Conservation (phyloP, 106 monocot species). For the Dendrobium catenatum region DNA sequence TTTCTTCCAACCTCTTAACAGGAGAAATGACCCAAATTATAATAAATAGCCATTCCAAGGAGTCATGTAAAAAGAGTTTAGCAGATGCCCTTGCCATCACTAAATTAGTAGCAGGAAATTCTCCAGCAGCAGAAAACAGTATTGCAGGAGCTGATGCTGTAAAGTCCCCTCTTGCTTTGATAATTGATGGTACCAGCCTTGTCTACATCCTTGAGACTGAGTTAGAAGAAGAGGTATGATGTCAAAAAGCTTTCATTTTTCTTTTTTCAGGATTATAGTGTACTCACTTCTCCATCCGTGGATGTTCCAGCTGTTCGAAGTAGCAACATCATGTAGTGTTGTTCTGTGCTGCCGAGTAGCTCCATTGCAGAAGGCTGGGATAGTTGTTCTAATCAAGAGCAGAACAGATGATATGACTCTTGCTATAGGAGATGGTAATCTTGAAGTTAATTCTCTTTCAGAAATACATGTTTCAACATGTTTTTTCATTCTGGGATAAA, state of each 20-base stretch:
- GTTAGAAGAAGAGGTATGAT: constrained; percentile 71
- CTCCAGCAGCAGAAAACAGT: too few relatives aligned
- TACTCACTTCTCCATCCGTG: not conserved
- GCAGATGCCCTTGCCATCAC: constrained; percentile 48
- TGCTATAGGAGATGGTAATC: constrained; percentile 89
- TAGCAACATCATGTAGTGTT: constrained; percentile 78
- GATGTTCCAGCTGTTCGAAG: constrained; percentile 66
- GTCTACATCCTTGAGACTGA: constrained; percentile 79
- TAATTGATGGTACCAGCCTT: constrained; percentile 88
- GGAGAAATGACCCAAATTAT: constrained; percentile 70
- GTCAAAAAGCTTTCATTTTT: not conserved
- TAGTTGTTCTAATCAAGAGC: constrained; percentile 87
- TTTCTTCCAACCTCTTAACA: constrained; percentile 83
- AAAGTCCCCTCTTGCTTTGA: constrained; percentile 49
- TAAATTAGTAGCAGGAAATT: constrained; percentile 15
- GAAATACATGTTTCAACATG: not conserved
- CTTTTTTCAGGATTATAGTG: not conserved
- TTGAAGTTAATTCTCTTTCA: not conserved
- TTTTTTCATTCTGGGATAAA: constrained; percentile 2
- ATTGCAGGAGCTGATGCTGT: not conserved
- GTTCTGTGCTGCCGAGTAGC: constrained; percentile 95
- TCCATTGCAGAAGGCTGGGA: constrained; percentile 93
- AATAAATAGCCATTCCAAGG: constrained; percentile 65
- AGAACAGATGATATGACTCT: constrained; percentile 94
- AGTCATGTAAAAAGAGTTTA: constrained; percentile 56